Evolutionary conservation across 2,329 filamentous ascomycete species (phyloP).

Genomic region (Aspergillus melleus): DNA sequence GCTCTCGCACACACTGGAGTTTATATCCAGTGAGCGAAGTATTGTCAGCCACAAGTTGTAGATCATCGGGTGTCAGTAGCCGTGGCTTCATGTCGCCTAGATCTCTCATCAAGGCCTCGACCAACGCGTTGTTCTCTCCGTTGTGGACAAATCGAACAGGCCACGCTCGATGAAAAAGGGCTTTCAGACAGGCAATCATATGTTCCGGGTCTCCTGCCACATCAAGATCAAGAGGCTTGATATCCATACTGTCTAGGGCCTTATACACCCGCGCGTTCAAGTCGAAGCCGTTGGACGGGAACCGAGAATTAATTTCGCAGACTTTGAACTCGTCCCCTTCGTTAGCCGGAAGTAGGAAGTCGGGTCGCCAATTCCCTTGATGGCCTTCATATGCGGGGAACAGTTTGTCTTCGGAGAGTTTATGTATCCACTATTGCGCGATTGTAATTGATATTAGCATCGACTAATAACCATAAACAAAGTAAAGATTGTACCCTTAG

Average conservation of each 20-base stretch:
- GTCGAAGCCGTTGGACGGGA: conserved; percentile 1
- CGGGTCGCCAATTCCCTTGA: conserved; percentile 19
- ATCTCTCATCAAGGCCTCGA: neutral
- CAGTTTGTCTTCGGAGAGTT: neutral
- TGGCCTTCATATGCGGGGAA: conserved; percentile 12
- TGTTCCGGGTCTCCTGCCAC: conserved; percentile 7
- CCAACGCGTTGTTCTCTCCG: neutral
- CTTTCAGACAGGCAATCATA: neutral
- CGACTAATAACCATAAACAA: neutral
- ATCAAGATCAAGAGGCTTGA: neutral
- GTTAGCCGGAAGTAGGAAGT: conserved; percentile 12
- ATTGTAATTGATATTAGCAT: neutral
- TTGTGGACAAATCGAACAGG: conserved; percentile 3
- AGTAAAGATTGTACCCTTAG: conserved; percentile 14
- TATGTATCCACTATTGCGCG: conserved; percentile 6
- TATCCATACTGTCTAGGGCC: neutral
- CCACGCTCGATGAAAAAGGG: neutral
- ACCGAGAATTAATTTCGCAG: conserved; percentile 22
- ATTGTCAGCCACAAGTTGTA: neutral
- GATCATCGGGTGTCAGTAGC: conserved; percentile 2
- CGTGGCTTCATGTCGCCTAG: neutral
- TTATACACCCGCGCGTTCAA: neutral
- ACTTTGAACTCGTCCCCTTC: conserved; percentile 10
- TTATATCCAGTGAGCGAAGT: conserved; percentile 4
- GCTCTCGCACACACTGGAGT: conserved; percentile 6